Evolutionary conservation across 2,329 filamentous ascomycete genomes (phyloP), one percentile per base, ranked within the genome.

Genomic region (Trichoderma simmonsii): DNA sequence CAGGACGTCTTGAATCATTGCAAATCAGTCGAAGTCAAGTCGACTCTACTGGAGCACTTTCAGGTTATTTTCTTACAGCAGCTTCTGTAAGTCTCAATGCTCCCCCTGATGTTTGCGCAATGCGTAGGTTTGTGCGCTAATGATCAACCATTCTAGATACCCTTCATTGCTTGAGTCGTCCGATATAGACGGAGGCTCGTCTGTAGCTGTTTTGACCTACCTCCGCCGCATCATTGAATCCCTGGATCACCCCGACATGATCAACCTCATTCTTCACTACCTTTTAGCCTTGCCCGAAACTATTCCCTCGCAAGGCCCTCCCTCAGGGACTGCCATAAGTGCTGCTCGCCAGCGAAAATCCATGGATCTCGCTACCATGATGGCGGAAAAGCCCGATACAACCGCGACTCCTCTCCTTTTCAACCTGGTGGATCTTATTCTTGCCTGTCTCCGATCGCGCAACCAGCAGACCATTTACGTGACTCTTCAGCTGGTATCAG

Each of bases 1-100:
- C 96, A 99, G 82, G 96, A 99, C 80, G 95, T 98, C 39, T 85
- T 99, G 73, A 96, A 98, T 80, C 95, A 98, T 81, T 99, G 96
- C 83, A 90, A 91, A 77, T 98, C 95, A 4, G 86, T 91, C 1
- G 95, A 98, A 79, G 94, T 99, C 76, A 96, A 95, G 80, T 93
- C 93, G 75, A 98, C 95, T 1, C 85, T 99, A 65, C 86, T 99
- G 36, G 96, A 99, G 80, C 96, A 99, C 82, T 99, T 99, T 78
- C 95, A 98, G 80, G 92, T 98, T 76, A 90, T 99, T 39, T 99
- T 99, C 80, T 85, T 99, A 67, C 94, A 98, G 81, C 96, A 99
- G 81, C 85, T 99, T 77, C 84, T 99, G 89, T 98, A 82, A 79
- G 91, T 83, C 12, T 32, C 12, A 24, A 21, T 66, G 43, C 9